phyloP scores from a whole-genome alignment of 2,329 filamentous ascomycete species.

The Clarireedia homoeocarpa region DNA sequence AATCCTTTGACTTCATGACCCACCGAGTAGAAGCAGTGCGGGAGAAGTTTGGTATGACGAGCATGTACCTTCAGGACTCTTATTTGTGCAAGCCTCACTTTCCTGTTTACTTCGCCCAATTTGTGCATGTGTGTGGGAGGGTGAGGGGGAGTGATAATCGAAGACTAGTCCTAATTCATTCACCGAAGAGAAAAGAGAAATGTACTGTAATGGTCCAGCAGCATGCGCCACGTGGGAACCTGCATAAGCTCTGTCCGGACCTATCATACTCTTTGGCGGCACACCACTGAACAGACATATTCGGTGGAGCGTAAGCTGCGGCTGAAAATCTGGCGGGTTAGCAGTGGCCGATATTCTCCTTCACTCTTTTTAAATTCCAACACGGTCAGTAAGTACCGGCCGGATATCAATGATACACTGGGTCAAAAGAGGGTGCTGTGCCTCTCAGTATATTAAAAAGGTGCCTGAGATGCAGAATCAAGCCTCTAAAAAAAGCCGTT shows the following conservation, averaged over 20 bases:
- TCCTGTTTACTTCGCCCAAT: conserved; percentile 1
- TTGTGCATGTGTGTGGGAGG: background rate
- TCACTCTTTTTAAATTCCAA: background rate
- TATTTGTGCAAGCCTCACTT: conserved; percentile 11
- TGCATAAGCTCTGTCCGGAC: background rate
- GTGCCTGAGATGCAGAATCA: background rate
- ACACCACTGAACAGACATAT: background rate
- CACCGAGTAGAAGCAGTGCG: background rate
- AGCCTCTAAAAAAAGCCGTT: background rate
- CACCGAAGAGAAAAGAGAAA: background rate
- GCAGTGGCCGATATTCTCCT: background rate
- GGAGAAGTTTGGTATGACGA: background rate
- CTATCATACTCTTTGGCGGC: background rate
- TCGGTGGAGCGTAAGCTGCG: background rate
- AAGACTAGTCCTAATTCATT: background rate
- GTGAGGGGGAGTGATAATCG: background rate
- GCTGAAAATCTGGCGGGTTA: background rate
- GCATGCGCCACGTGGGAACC: background rate
- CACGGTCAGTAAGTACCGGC: background rate
- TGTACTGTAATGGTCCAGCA: background rate
- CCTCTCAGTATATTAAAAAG: background rate
- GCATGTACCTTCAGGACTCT: background rate
- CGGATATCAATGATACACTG: background rate
- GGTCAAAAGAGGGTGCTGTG: background rate
- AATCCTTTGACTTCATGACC: background rate